These are phyloP conservation scores for Glomus cerebriforme DNA, from an alignment of 192 early-diverging fungal genomes.

Conservation along the genomic window DNA sequence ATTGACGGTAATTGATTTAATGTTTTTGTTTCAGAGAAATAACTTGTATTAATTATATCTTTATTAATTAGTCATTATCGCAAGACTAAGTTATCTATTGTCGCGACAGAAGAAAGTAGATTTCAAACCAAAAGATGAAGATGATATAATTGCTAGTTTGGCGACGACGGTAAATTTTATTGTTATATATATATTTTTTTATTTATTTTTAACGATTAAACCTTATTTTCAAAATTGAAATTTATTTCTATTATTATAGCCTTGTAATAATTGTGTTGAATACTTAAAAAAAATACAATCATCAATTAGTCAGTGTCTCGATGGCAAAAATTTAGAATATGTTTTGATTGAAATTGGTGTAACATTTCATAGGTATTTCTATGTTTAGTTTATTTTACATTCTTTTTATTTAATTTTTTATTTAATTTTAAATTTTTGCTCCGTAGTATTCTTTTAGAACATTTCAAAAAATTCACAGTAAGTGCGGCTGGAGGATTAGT, in stretches of 20 bases:
- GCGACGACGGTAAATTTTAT: conserved; percentile 53
- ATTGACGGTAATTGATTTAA: conserved; percentile 60
- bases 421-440: background rate
- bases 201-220: background rate
- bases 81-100: conserved; percentile 71
- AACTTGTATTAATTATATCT: background rate
- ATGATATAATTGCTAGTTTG: conserved; percentile 65
- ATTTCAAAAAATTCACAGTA: conserved; percentile 86
- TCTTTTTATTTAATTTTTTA: background rate
- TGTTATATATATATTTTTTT: background rate
- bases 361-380: conserved; percentile 70
- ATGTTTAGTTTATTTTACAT: background rate
- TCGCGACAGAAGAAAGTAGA: conserved; percentile 85
- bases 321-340: conserved; percentile 74
- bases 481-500: conserved; percentile 87
- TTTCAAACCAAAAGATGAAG: conserved; percentile 89
- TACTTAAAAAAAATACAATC: conserved; percentile 70
- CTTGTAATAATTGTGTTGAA: conserved; percentile 79
- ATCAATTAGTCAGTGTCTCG: conserved; percentile 61
- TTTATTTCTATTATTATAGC: too few species aligned
- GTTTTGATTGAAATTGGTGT: conserved; percentile 81
- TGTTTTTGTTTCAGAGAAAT: background rate
- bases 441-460: conserved; percentile 83
- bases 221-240: background rate
- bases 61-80: conserved; percentile 59